Evolutionary conservation across 202 grass and related monocot species (phyloP).

Genomic region (Panicum virgatum): DNA sequence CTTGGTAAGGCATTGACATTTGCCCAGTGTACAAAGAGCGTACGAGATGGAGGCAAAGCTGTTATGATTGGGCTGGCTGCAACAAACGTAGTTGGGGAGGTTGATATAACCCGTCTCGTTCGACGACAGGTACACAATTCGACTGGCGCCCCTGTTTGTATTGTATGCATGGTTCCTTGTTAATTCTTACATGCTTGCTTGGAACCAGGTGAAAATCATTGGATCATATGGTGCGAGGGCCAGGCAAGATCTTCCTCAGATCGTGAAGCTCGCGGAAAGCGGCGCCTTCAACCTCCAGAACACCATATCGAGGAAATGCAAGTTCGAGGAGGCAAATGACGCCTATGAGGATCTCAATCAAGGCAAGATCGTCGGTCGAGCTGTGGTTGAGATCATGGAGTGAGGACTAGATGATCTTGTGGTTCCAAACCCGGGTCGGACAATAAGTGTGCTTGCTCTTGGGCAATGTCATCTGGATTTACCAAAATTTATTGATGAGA

Average conservation of each 20-base stretch:
- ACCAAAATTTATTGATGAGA: conserved; percentile 8
- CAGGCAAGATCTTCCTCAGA: conserved; percentile 98
- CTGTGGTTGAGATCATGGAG: conserved; percentile 89
- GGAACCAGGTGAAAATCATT: conserved; percentile 86
- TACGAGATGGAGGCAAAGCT: conserved; percentile 94
- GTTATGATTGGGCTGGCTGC: conserved; percentile 97
- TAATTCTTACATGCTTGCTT: not conserved
- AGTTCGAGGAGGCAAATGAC: conserved; percentile 75
- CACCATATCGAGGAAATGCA: conserved; percentile 90
- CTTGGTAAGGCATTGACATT: conserved; percentile 91
- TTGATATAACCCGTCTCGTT: conserved; percentile 90
- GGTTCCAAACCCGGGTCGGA: not conserved
- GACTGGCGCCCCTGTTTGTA: not conserved
- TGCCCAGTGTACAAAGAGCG: conserved; percentile 76
- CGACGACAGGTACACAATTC: conserved; percentile 73
- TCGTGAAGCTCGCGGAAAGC: conserved; percentile 86
- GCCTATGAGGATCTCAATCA: conserved; percentile 78
- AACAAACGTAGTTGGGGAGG: conserved; percentile 73
- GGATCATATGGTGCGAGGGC: conserved; percentile 95
- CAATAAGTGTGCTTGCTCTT: conserved; percentile 25
- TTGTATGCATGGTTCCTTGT: conserved; percentile 4
- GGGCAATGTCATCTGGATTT: not conserved
- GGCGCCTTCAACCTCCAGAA: conserved; percentile 80
- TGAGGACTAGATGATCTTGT: conserved; percentile 16
- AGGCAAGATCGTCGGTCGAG: conserved; percentile 83